Evolutionary conservation across 23 red algal species (phyloP), one percentile per base, ranked within the genome.

Genomic region (Pyropia haitanensis): DNA sequence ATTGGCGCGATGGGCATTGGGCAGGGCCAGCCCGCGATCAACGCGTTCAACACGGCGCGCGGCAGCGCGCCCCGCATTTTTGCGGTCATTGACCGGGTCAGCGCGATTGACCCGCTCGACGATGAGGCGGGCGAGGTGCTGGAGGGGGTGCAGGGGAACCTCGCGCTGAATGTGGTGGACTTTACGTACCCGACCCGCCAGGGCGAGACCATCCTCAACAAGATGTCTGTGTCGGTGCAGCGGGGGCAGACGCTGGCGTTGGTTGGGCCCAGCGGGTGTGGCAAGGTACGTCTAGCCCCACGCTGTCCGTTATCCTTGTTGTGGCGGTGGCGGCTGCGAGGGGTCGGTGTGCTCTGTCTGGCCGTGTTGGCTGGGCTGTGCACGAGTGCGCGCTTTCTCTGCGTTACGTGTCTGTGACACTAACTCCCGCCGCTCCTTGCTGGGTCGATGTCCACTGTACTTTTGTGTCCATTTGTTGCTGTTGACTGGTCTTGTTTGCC

Each of bases 1-100:
- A 89, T 98, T 49, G 94, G 85, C 5, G 83, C 68, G 18, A 77
- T 98, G 59, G 83, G 81, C 18, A 73, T 98, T 57, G 94, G 94
- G 24, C 94, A 98, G 77, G 64, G 77, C 71, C 60, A 70, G 16
- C 86, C 86, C 12, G 78, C 86, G 0, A 73, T 81, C 22, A 71
- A 63, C 23, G 76, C 86, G 2, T 76, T 81, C 71, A 53, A 74
- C 9, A 69, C 53, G 25, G 86, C 86, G 19, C 86, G 73, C 19
- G 86, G 76, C 5, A 75, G 74, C 19, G 86, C 86, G 26, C 86
- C 86, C 20, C 60, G 86, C 31, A 61, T 90, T 0, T 90, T 75
- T 53, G 86, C 71, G 34, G 52, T 90, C 2, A 90, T 90, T 59
- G 76, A 77, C 32, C 60, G 86, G 51, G 51, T 69, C 32, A 73